These are phyloP conservation scores for Stachybotrys chlorohalonatus DNA, from an alignment of 2,329 filamentous ascomycete genomes.

Conservation along the genomic window DNA sequence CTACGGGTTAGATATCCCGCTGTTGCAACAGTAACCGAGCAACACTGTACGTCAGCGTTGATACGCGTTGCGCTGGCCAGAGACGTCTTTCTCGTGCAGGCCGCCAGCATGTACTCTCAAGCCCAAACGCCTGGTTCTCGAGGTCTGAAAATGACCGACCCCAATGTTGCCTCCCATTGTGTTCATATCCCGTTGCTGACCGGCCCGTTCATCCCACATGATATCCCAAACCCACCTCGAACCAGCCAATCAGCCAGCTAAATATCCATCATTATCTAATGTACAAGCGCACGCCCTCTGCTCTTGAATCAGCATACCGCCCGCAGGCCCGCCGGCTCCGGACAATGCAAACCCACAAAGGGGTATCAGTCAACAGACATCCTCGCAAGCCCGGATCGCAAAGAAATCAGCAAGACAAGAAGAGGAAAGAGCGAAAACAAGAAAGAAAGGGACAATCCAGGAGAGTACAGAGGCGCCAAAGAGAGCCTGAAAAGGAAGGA, in stretches of 20 bases:
- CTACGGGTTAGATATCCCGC: too few relatives aligned
- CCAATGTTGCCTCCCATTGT: background rate
- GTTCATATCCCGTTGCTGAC: background rate
- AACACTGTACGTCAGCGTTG: background rate
- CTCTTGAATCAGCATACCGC: background rate
- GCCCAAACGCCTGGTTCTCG: background rate
- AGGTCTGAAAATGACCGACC: background rate
- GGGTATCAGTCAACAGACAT: too few relatives aligned
- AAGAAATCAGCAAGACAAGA: background rate
- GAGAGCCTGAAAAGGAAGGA: background rate
- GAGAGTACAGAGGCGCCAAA: background rate
- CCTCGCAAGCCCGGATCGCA: too few relatives aligned
- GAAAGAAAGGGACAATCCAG: background rate
- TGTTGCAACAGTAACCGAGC: background rate
- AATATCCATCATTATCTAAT: background rate
- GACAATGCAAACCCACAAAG: too few relatives aligned
- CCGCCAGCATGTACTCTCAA: background rate
- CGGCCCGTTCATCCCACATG: background rate
- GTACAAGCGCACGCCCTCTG: background rate
- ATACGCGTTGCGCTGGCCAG: background rate
- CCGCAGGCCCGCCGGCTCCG: background rate
- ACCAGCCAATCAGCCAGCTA: background rate
- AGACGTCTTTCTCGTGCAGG: background rate
- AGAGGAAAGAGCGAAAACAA: background rate
- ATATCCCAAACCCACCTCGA: background rate